phyloP scores from a whole-genome alignment of 345 rosid genomes.

The Eutrema yunnanense region DNA sequence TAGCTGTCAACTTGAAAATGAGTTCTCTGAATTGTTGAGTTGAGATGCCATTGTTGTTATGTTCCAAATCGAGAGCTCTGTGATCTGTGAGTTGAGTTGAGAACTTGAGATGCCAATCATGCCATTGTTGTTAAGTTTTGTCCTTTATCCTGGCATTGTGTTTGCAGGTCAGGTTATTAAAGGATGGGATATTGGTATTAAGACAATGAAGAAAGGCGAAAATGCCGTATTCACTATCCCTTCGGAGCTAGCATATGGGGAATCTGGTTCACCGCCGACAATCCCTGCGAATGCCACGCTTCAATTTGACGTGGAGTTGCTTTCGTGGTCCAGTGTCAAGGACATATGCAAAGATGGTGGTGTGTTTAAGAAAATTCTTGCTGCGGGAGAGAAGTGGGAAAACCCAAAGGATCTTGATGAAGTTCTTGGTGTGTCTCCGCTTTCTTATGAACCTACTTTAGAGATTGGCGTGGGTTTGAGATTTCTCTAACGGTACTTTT shows the following conservation, averaged over 20 bases:
- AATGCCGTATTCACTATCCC: slow-evolving; percentile 87
- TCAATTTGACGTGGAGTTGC: slow-evolving; percentile 74
- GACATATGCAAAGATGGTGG: slow-evolving; percentile 91
- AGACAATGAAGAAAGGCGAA: slow-evolving; percentile 95
- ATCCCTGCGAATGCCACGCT: slow-evolving; percentile 89
- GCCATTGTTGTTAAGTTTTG: not conserved
- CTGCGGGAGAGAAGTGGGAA: slow-evolving; percentile 74
- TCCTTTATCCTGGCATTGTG: not conserved
- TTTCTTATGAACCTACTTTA: not conserved
- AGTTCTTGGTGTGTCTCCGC: slow-evolving; percentile 45
- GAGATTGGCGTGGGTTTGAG: not conserved
- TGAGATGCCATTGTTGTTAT: not conserved
- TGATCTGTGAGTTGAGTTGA: not conserved
- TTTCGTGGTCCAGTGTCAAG: slow-evolving; percentile 75
- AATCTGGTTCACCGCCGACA: slow-evolving; percentile 80
- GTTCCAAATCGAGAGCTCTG: not conserved
- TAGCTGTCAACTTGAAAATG: not conserved
- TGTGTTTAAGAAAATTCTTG: slow-evolving; percentile 60
- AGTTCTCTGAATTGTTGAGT: not conserved
- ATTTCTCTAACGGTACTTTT: not conserved
- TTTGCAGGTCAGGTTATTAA: slow-evolving; percentile 79
- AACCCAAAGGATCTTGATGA: slow-evolving; percentile 77
- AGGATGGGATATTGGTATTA: slow-evolving; percentile 97
- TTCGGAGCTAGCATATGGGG: slow-evolving; percentile 76
- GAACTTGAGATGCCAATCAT: not conserved